Percentiles rank a stretch among this genome's conserved stretches.
Evolutionary conservation across 257 asterid genomes (phyloP).

Genomic region (Scutellaria galericulata): DNA sequence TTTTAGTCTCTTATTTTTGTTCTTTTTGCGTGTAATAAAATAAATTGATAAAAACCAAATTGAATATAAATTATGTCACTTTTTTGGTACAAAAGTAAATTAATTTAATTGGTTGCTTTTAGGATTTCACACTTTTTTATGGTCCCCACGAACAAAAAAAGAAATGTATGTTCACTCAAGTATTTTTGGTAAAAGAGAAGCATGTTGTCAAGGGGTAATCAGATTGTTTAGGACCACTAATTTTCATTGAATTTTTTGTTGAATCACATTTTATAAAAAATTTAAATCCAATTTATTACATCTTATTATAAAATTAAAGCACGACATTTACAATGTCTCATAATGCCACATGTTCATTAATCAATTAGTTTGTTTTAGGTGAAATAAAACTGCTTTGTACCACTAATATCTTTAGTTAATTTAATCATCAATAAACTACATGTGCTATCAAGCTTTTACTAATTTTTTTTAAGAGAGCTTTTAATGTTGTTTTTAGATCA

Average conservation of each 20-base stretch:
- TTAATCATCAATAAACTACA: background rate
- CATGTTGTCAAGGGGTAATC: slow-evolving; percentile 37
- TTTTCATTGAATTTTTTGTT: background rate
- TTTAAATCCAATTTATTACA: too few relatives aligned
- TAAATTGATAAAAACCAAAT: background rate
- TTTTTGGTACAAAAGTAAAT: slow-evolving; percentile 19
- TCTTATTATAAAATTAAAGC: too few relatives aligned
- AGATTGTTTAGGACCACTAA: slow-evolving; percentile 21
- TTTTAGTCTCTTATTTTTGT: too few relatives aligned
- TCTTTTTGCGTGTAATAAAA: background rate
- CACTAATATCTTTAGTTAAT: background rate
- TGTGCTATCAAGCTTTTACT: background rate
- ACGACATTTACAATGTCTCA: too few relatives aligned
- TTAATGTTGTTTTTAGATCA: background rate
- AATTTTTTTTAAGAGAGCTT: background rate
- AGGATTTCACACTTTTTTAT: slow-evolving; percentile 32
- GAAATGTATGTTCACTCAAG: slow-evolving; percentile 6
- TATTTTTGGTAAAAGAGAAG: slow-evolving; percentile 14
- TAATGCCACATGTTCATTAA: too few relatives aligned
- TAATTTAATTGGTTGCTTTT: slow-evolving; percentile 31
- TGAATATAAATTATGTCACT: background rate
- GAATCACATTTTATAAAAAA: too few relatives aligned
- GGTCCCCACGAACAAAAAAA: slow-evolving; percentile 32
- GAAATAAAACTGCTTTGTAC: background rate
- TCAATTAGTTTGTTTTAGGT: too few relatives aligned